Base-by-base conservation (phyloP, 208 protist species). In the Sergeia podlipaevii region DNA sequence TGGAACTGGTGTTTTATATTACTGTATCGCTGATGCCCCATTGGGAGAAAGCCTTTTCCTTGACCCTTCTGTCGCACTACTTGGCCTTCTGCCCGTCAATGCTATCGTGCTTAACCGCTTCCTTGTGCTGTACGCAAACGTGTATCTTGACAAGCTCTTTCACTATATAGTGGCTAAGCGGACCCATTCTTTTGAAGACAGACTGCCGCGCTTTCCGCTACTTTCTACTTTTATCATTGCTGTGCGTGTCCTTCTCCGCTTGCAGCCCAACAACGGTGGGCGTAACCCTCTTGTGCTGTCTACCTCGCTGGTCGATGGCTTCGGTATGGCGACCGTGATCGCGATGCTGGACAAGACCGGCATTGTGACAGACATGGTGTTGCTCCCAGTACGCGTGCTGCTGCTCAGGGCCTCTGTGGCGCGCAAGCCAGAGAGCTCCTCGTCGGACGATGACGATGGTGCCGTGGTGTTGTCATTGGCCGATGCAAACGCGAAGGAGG, bases 361-460 rank as follows among this genome's bases (percentile, higher is more conserved):
- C 34, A 84, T 95, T 43, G 80, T 95, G 39, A 93, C 89, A 5
- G 89, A 95, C 65, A 95, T 92, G 89, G 89, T 93, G 64, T 75
- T 79, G 2, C 54, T 95, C 18, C 89, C 89, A 3, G 54, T 74
- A 28, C 68, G 65, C 24, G 58, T 95, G 26, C 61, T 95, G n/a
- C 57, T 91, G 61, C 60, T 92, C 15, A 71, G 73, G 43, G 51
- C 50, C 15, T 45, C 53, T 27, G 65, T 55, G 11, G 44, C 41
- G 13, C 50, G 61, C 42, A 54, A 55, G 18, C 18, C 60, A 7
- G 55, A 74, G 26, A 74, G 50, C 51, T 85, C 77, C 26, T 81
- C 74, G 17, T 82, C 72, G 37, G 73, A 72, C 10, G 71, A 79
- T 37, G 76, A 80, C 41, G 81, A 74, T 20, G 33, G 24, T 23